phyloP scores from a whole-genome alignment of 805 yeast species.

The Candida railenensis region DNA sequence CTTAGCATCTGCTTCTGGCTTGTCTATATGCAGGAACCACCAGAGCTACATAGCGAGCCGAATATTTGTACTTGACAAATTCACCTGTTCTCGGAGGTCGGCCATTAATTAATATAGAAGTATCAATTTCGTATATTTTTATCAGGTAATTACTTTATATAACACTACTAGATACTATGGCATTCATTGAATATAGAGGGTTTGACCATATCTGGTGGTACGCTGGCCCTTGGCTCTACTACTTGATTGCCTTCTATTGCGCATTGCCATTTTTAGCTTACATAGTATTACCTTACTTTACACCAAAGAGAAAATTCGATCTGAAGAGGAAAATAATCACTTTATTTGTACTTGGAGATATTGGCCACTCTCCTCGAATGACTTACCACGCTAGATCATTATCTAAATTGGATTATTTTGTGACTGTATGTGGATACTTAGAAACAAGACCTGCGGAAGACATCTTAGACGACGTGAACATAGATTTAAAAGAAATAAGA shows the following conservation, averaged over 20 bases:
- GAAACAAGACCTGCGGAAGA: conserved; percentile 55
- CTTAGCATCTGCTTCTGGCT: no score
- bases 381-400: conserved; percentile 84
- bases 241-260: conserved; percentile 45
- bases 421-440: conserved; percentile 81
- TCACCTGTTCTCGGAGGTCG: no score
- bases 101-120: no score
- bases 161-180: neutral
- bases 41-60: no score
- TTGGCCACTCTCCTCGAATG: conserved; percentile 96
- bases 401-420: conserved; percentile 65
- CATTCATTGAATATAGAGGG: conserved; percentile 15
- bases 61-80: no score
- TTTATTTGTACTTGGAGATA: conserved; percentile 85
- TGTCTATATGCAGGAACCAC: no score
- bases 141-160: no score
- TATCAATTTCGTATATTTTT: no score
- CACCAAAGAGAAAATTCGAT: conserved; percentile 18
- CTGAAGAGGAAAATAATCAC: conserved; percentile 52
- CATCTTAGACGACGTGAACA: conserved; percentile 48
- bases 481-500: conserved; percentile 50
- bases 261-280: conserved; percentile 45
- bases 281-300: conserved; percentile 35
- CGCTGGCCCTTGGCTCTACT: conserved; percentile 42
- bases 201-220: conserved; percentile 20